Evolutionary conservation across 192 early-diverging fungal species (phyloP).

Genomic region (Dissophora globulifera): DNA sequence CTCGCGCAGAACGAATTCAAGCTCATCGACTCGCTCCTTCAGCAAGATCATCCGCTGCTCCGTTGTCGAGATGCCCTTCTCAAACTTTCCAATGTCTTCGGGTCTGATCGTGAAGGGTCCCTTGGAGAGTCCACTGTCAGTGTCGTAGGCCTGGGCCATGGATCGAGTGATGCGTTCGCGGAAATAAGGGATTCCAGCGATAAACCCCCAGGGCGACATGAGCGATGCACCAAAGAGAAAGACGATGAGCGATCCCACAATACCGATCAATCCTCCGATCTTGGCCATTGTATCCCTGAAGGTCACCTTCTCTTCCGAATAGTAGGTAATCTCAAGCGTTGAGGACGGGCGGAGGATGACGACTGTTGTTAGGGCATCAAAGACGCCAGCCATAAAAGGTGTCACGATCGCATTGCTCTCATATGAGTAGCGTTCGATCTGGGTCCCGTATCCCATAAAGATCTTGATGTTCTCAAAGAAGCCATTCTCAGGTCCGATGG

Average conservation of each 20-base stretch:
- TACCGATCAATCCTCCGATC: conserved; percentile 29
- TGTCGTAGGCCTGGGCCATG: conserved; percentile 19
- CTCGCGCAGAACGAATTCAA: conserved; percentile 37
- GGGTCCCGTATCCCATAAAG: conserved; percentile 9
- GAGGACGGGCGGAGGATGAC: conserved; percentile 24
- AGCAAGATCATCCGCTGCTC: conserved; percentile 18
- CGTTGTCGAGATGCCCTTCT: neutral
- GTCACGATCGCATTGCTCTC: neutral
- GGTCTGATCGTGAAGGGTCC: conserved; percentile 36
- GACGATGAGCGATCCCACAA: conserved; percentile 21
- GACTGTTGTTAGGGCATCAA: conserved; percentile 20
- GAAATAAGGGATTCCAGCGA: conserved; percentile 23
- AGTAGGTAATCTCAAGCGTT: neutral
- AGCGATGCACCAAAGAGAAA: conserved; percentile 37
- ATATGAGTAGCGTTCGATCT: neutral
- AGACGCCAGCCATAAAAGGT: conserved; percentile 5
- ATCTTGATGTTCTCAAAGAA: neutral
- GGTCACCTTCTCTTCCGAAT: conserved; percentile 17
- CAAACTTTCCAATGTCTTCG: conserved; percentile 25
- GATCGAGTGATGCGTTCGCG: conserved; percentile 17
- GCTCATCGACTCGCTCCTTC: conserved; percentile 43
- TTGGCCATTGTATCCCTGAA: conserved; percentile 32
- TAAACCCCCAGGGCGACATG: conserved; percentile 38
- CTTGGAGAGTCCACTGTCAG: conserved; percentile 20
- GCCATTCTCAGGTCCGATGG: too few relatives aligned